Evolutionary conservation across 805 yeast species (phyloP).

Genomic region (Groenewaldozyma salmanticensis): DNA sequence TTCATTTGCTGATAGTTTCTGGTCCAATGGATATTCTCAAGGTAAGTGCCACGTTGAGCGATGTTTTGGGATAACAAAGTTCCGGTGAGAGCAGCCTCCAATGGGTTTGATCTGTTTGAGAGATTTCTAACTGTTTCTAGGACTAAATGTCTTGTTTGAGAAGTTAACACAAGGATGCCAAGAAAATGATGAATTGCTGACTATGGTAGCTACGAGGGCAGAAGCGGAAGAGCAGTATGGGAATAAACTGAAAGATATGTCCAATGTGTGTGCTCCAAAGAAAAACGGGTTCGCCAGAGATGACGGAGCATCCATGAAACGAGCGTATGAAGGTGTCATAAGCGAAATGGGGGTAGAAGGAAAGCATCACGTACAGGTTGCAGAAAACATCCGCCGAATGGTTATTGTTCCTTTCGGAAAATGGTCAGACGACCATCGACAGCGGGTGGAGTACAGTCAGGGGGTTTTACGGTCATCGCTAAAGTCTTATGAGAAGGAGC

Average conservation of each 20-base stretch:
- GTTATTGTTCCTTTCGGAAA: slow-evolving; percentile 62
- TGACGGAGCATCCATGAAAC: slow-evolving; percentile 57
- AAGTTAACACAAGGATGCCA: slow-evolving; percentile 43
- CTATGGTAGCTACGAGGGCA: slow-evolving; percentile 57
- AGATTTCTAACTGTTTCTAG: slow-evolving; percentile 11
- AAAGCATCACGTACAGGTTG: slow-evolving; percentile 46
- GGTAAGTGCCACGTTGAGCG: slow-evolving; percentile 25
- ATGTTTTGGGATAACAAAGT: too few relatives aligned
- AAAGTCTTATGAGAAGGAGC: slow-evolving; percentile 41
- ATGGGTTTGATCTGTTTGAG: not conserved
- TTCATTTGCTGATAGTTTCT: slow-evolving; percentile 66
- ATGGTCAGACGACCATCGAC: slow-evolving; percentile 68
- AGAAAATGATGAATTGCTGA: slow-evolving; percentile 62
- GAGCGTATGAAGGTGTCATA: slow-evolving; percentile 50
- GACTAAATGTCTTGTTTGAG: slow-evolving; percentile 28
- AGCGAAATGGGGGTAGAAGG: slow-evolving; percentile 51
- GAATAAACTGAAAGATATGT: slow-evolving; percentile 36
- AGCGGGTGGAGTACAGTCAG: slow-evolving; percentile 54
- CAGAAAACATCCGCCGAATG: slow-evolving; percentile 46
- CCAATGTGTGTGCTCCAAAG: slow-evolving; percentile 29
- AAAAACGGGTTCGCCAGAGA: slow-evolving; percentile 39
- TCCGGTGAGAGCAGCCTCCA: too few relatives aligned
- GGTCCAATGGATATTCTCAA: slow-evolving; percentile 59
- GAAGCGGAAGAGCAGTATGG: slow-evolving; percentile 66
- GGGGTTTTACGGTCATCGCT: slow-evolving; percentile 41